Evolutionary conservation across 148 eudicot genomes (phyloP), one percentile per base, ranked within the genome.

Genomic region (Cornus suecica): DNA sequence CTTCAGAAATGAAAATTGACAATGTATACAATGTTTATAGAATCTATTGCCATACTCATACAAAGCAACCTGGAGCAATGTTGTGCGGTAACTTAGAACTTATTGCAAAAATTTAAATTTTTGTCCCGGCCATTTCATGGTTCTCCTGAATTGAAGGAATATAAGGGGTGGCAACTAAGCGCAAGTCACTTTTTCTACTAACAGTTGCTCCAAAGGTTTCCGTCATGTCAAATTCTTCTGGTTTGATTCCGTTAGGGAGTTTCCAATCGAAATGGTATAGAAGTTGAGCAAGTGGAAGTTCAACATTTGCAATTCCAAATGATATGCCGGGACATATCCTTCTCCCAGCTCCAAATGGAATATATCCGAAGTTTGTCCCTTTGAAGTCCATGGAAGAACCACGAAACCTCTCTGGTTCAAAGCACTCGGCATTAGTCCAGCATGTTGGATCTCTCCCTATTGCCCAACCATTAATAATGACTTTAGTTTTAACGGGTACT

Each of bases 391-490:
- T 32, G 2, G 58, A 27, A 23, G 45, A 22, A 20, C 15, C 63
- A 3, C 51, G 42, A 74, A 82, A 63, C n/a, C 81, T 74, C 58
- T 78, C 79, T 27, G 84, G 84, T 1, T 24, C 14, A 54, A 74
- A 82, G 4, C 48, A 24, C 32, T 77, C 51, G 7, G 83, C 37
- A 6, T 81, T 68, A 2, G 4, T 1, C 83, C 80, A 81, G 27
- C 22, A 3, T 11, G n/a, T 31, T 2, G 84, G 79, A 42, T 82
- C 84, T 41, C 81, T 60, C 0, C 84, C 76, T 2, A 84, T 84
- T 13, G 87, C 83, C 72, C 78, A 79, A 3, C 37, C 80, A 54
- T 79, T 81, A 27, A 84, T 29, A 6, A 81, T 30, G 14, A 79
- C 70, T 48, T 66, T 77, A 18, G 82, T 79, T 71, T 76, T 73